Conservation (phyloP, 352 stramenopile genomes). For the Hyaloperonospora arabidopsidis region DNA sequence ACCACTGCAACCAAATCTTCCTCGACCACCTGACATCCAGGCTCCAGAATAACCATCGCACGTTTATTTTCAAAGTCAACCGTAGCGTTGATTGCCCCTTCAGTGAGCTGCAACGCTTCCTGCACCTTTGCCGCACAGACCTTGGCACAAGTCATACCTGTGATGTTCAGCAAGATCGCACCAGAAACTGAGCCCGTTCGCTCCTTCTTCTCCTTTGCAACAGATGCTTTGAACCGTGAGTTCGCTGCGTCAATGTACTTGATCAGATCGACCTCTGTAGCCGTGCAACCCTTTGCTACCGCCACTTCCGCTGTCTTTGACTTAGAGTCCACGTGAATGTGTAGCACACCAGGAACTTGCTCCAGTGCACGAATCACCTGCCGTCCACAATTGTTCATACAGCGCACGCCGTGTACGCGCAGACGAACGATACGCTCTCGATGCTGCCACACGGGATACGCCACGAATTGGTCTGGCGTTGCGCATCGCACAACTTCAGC, state of each 20-base stretch:
- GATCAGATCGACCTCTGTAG: constrained; percentile 82
- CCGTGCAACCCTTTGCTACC: constrained; percentile 68
- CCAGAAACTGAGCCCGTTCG: constrained; percentile 45
- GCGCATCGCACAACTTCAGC: constrained; percentile 46
- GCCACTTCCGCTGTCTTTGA: constrained; percentile 71
- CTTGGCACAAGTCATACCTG: constrained; percentile 70
- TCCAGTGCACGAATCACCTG: constrained; percentile 78
- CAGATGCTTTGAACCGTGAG: constrained; percentile 63
- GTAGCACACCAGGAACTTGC: constrained; percentile 69
- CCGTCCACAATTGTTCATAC: constrained; percentile 79
- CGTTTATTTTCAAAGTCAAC: constrained; percentile 68
- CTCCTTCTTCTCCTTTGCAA: constrained; percentile 48
- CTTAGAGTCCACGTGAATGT: constrained; percentile 80
- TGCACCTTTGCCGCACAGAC: constrained; percentile 58
- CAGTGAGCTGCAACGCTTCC: constrained; percentile 34
- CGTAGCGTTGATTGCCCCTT: constrained; percentile 54
- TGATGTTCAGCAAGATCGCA: constrained; percentile 62
- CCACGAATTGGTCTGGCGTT: constrained; percentile 40
- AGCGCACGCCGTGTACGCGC: constrained; percentile 77
- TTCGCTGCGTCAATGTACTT: constrained; percentile 70
- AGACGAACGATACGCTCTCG: constrained; percentile 71
- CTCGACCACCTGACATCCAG: constrained; percentile 48
- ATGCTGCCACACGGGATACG: constrained; percentile 79
- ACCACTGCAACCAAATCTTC: constrained; percentile 66
- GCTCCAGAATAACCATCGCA: constrained; percentile 60